phyloP scores from a whole-genome alignment of 768 basidiomycete genomes.

The Ramaria sp. region DNA sequence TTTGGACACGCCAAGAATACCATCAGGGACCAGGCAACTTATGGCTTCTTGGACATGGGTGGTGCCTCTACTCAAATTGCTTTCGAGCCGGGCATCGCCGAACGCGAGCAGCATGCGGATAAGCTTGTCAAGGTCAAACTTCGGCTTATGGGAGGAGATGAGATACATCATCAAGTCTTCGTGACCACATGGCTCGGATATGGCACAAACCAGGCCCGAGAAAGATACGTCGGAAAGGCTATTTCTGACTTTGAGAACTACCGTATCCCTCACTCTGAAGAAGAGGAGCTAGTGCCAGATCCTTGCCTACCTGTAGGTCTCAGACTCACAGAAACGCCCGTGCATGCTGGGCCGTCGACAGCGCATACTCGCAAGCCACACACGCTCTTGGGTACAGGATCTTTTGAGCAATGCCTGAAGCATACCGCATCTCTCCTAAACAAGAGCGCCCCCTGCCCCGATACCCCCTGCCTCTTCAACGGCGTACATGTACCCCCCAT shows the following conservation, averaged over 20 bases:
- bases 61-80: conserved; percentile 98
- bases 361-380: conserved; percentile 42
- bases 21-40: conserved; percentile 62
- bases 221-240: conserved; percentile 73
- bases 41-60: conserved; percentile 98
- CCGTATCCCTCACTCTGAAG: conserved; percentile 16
- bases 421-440: conserved; percentile 72
- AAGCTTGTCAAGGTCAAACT: conserved; percentile 74
- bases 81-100: conserved; percentile 69
- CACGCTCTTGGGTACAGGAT: conserved; percentile 75
- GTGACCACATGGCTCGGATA: conserved; percentile 99
- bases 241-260: conserved; percentile 46
- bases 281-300: conserved; percentile 46
- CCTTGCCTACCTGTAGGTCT: conserved; percentile 86
- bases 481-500: conserved; percentile 90
- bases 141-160: conserved; percentile 72
- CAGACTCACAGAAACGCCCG: conserved; percentile 44
- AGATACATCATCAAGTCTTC: conserved; percentile 86
- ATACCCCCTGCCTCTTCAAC: conserved; percentile 84
- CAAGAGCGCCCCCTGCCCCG: conserved; percentile 72
- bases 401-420: conserved; percentile 75
- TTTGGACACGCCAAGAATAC: conserved; percentile 41
- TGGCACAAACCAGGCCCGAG: conserved; percentile 94
- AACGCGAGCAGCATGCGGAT: conserved; percentile 35
- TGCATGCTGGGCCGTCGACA: conserved; percentile 29